Base-by-base conservation (phyloP, 306 rosid species). In the Quercus robur region DNA sequence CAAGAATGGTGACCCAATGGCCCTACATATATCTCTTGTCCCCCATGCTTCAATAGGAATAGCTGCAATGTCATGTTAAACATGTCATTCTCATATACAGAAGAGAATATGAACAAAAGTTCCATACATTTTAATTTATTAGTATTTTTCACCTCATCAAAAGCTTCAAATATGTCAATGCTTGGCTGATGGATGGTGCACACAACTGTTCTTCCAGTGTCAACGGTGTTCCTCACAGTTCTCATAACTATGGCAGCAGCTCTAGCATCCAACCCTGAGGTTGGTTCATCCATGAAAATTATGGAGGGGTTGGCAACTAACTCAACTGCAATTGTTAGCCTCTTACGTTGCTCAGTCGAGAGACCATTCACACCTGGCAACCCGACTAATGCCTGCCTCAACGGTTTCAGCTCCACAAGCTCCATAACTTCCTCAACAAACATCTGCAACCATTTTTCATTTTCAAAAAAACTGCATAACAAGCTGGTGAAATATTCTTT, bases 121-220 rank as follows among this genome's bases (percentile, higher is more conserved):
- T 31, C 12, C 30, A 59, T 8, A 20, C 66, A 8, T 28, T 33
- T 68, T 58, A 61, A 58, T 41, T 71, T 4, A 58, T 75, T 1
- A 31, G n/a, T 44, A 15, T 62, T 28, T 55, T 71, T 75, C 35
- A 90, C 94, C 90, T 90, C 94, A 66, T 90, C 94, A 80, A 90
- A 90, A 56, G 94, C 83, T 81, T 90, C 94, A 78, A 94, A 92
- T 69, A 92, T 90, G 82, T 92, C 97, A 1, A 92, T 94, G 77
- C 97, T 94, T 44, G 98, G 98, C 81, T 94, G 98, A 82, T 94
- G 98, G 64, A 94, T 94, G 70, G 98, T 94, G 86, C 98, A 94
- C 76, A 92, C 97, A 25, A 94, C 97, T 13, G 97, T 94, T 83
- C 98, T 78, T 21, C 98, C 97, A 0, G 98, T 94, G 88, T 94